These are phyloP conservation scores for Saturnispora quitensis DNA, from an alignment of 805 yeast species.

Conservation along the genomic window DNA sequence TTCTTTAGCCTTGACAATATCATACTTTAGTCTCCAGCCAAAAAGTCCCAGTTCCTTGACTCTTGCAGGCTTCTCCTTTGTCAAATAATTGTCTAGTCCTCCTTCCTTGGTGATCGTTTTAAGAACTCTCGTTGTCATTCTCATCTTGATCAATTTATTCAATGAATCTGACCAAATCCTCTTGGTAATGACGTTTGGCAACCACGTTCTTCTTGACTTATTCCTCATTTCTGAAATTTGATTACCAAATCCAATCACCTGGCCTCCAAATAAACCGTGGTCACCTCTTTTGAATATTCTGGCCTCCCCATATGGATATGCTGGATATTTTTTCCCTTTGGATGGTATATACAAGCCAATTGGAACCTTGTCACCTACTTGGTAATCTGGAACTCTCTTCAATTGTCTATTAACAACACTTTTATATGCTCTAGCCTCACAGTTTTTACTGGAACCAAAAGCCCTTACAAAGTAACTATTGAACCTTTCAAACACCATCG, in stretches of 20 bases:
- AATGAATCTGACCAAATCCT: slow-evolving; percentile 80
- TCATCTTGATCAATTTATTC: slow-evolving; percentile 44
- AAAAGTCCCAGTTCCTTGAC: slow-evolving; percentile 84
- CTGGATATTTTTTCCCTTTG: slow-evolving; percentile 41
- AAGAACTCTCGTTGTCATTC: slow-evolving; percentile 71
- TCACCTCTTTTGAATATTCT: slow-evolving; percentile 73
- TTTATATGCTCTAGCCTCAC: slow-evolving; percentile 26
- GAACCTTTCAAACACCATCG: not conserved
- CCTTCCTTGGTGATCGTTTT: slow-evolving; percentile 89
- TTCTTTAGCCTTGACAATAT: slow-evolving; percentile 42
- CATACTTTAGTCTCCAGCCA: slow-evolving; percentile 86
- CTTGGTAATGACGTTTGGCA: slow-evolving; percentile 71
- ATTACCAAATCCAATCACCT: slow-evolving; percentile 68
- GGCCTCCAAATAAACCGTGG: slow-evolving; percentile 85
- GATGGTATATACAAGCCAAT: slow-evolving; percentile 33
- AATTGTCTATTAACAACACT: slow-evolving; percentile 40
- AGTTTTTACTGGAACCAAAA: not conserved
- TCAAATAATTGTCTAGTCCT: slow-evolving; percentile 82
- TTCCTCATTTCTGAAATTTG: slow-evolving; percentile 68
- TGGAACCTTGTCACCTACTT: slow-evolving; percentile 49
- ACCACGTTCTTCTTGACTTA: slow-evolving; percentile 64
- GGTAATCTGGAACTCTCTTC: slow-evolving; percentile 33
- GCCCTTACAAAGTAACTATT: not conserved
- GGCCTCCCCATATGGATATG: slow-evolving; percentile 74
- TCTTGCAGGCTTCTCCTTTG: slow-evolving; percentile 82